Conservation (phyloP, 306 rosid species). For the Trichosanthes cucumerina region DNA sequence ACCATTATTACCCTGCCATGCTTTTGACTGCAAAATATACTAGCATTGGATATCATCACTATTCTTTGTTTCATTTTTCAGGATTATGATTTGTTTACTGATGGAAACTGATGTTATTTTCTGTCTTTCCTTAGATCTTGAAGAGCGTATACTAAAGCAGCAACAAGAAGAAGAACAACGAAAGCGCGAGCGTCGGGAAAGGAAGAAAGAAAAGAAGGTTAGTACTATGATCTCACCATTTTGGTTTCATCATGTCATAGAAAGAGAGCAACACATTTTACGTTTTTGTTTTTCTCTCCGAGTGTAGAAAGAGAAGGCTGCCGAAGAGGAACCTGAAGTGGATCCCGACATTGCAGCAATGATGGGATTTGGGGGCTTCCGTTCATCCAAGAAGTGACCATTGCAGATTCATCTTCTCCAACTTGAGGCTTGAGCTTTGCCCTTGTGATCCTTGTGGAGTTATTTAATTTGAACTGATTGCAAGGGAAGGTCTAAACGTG, state of each 20-base stretch:
- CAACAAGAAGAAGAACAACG: constrained; percentile 97
- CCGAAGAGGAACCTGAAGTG: constrained; percentile 63
- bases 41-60: not conserved
- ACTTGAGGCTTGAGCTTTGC: constrained; percentile 13
- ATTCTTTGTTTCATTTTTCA: not conserved
- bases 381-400: constrained; percentile 64
- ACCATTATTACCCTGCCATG: not conserved
- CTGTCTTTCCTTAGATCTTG: constrained; percentile 50
- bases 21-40: not conserved
- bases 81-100: not conserved
- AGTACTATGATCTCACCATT: constrained; percentile 12
- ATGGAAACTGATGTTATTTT: not conserved
- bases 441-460: not conserved
- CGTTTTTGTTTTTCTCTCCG: not conserved
- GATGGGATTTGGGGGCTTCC: constrained; percentile 98
- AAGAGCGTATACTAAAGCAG: constrained; percentile 78
- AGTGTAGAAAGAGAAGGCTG: constrained; percentile 68
- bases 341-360: constrained; percentile 91
- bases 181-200: constrained; percentile 82
- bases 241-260: not conserved
- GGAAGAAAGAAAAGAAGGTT: constrained; percentile 89
- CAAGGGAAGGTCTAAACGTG: not conserved
- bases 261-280: not conserved
- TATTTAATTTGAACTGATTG: not conserved
- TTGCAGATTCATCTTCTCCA: not conserved